Base-by-base conservation (phyloP, 139 green algal genomes). In the Trebouxia sp. region DNA sequence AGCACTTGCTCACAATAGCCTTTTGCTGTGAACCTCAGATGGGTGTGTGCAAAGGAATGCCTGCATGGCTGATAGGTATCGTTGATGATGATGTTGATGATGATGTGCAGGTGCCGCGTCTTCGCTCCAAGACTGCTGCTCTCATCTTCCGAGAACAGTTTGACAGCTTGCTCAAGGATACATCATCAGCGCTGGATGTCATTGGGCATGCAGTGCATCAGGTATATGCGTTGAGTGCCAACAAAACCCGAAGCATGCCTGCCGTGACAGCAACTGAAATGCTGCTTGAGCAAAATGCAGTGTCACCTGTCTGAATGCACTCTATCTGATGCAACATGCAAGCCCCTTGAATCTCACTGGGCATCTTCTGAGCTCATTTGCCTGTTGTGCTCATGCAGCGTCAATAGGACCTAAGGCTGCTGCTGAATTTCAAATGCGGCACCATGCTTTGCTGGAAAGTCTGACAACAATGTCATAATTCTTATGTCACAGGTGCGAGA, bases 91-190 rank as follows among this genome's bases (percentile, higher is more conserved):
- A n/a, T n/a, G n/a, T n/a, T n/a, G 4, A 58, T 6, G 3, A 28
- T 58, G 6, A 1, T 1, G 2, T 48, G 32, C 69, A 77, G 69
- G 43, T 77, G 43, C 69, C 69, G n/a, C n/a, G 72, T 5, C 8
- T 79, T 45, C 43, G 45, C 12, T 20, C 47, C 7, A 79, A 79
- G 47, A 62, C 45, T 42, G 48, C 45, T 35, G 72, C 48, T 17
- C 72, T 79, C 0, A 62, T 79, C 30, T 79, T 79, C 30, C 30
- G 45, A 14, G 42, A 65, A 30, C 72, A 79, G 15, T 77, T 77
- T 56, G 69, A 22, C 41, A 53, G 69, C 11, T 41, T 77, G 41
- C 39, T 77, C 11, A 51, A 53, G 26, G 69, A 77, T 22, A 53
- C 41, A 15, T 56, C 69, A n/a, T 51, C 69, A 51, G 69, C 69